These are phyloP conservation scores for Chaetomiaceae sp. DNA, from an alignment of 2,329 filamentous ascomycete species.

Conservation along the genomic window DNA sequence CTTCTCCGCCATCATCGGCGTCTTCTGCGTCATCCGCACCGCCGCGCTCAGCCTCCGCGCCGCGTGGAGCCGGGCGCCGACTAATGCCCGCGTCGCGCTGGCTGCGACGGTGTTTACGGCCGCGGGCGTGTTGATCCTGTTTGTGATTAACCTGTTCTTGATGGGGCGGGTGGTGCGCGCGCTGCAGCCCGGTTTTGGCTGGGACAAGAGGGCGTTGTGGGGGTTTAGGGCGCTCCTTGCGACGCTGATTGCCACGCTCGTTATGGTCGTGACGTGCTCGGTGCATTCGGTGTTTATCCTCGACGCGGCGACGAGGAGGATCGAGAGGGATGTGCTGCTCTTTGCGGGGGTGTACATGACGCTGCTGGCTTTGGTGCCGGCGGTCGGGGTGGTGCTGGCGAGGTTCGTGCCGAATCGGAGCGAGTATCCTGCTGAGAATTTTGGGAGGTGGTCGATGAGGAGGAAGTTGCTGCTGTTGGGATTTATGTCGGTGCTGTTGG, in stretches of 20 bases:
- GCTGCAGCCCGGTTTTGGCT: slow-evolving; percentile 65
- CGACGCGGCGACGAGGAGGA: slow-evolving; percentile 41
- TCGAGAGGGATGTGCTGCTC: slow-evolving; percentile 61
- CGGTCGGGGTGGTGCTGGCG: slow-evolving; percentile 48
- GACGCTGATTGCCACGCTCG: slow-evolving; percentile 45
- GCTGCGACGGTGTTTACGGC: slow-evolving; percentile 66
- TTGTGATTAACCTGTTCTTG: slow-evolving; percentile 74
- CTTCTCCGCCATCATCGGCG: slow-evolving; percentile 54
- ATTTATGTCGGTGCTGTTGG: slow-evolving; percentile 54
- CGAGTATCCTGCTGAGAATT: slow-evolving; percentile 44
- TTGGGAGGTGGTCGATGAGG: slow-evolving; percentile 62
- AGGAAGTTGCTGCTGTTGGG: slow-evolving; percentile 62
- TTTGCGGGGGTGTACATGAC: slow-evolving; percentile 60
- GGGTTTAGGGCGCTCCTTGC: slow-evolving; percentile 49
- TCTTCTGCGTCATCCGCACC: slow-evolving; percentile 53
- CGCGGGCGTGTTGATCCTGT: slow-evolving; percentile 70
- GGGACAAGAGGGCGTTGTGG: slow-evolving; percentile 50
- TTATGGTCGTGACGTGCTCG: slow-evolving; percentile 41
- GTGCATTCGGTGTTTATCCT: slow-evolving; percentile 66
- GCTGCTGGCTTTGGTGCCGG: slow-evolving; percentile 62
- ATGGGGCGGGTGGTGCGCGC: slow-evolving; percentile 70
- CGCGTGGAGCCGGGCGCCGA: slow-evolving; percentile 45
- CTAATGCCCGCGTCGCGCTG: slow-evolving; percentile 42
- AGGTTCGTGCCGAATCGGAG: background rate
- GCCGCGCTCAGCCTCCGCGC: slow-evolving; percentile 49